Conservation (phyloP, 768 basidiomycete genomes). For the Boletus tylopilopsis region DNA sequence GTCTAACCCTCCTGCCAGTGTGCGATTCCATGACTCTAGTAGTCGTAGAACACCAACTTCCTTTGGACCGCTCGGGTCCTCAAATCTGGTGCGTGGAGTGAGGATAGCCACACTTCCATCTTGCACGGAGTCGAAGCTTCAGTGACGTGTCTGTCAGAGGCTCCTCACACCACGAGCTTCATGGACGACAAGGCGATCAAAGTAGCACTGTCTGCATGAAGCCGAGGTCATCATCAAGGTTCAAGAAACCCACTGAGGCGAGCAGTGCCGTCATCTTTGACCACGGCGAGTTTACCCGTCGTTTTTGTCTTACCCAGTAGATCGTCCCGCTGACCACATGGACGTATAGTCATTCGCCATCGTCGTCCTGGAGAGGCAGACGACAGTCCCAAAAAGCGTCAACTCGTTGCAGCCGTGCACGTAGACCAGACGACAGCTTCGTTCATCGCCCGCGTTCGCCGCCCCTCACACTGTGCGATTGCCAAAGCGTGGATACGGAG, state of each 20-base stretch:
- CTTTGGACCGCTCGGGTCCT: constrained; percentile 32
- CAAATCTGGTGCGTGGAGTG: constrained; percentile 33
- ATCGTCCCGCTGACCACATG: too few relatives aligned
- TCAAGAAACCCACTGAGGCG: constrained; percentile 40
- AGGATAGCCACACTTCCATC: constrained; percentile 32
- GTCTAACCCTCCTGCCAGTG: too few relatives aligned
- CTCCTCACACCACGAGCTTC: constrained; percentile 30
- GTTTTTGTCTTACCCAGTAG: neutral
- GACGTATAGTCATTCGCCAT: constrained; percentile 41
- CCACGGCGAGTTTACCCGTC: constrained; percentile 28
- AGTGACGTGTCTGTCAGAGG: neutral
- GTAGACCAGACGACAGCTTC: constrained; percentile 44
- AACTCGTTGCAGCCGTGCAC: constrained; percentile 41
- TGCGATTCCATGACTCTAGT: too few relatives aligned
- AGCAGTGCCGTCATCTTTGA: constrained; percentile 39
- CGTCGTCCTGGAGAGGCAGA: constrained; percentile 35
- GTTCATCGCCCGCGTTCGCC: constrained; percentile 39
- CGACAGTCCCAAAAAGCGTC: constrained; percentile 38
- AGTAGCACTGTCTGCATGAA: constrained; percentile 38
- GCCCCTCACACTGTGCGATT: constrained; percentile 47
- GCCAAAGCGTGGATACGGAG: constrained; percentile 35
- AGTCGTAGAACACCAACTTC: constrained; percentile 35
- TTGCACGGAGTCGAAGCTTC: constrained; percentile 34
- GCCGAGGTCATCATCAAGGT: constrained; percentile 32
- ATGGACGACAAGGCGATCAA: constrained; percentile 34